A percentile compares a stretch with the other conserved stretches of the same genome.
phyloP scores from a whole-genome alignment of 768 basidiomycete species.

The Aureoboletus auriporus region DNA sequence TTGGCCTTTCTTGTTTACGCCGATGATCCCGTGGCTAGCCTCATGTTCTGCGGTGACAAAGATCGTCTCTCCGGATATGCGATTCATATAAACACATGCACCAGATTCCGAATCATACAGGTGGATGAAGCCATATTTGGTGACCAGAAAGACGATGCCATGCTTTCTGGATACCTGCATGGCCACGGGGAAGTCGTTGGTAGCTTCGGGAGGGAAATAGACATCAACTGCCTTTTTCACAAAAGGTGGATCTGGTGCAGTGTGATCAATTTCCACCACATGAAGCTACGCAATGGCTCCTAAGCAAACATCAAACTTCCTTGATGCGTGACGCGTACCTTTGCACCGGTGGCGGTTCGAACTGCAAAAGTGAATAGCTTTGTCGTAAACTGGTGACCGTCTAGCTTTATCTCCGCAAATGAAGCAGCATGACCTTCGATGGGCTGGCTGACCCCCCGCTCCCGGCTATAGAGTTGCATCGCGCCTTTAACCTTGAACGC shows the following conservation, averaged over 20 bases:
- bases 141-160: constrained; percentile 95
- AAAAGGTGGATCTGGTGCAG: constrained; percentile 88
- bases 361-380: constrained; percentile 96
- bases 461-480: constrained; percentile 95
- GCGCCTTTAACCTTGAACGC: constrained; percentile 99
- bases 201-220: constrained; percentile 97
- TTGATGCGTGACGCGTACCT: constrained; percentile 50
- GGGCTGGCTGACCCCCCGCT: constrained; percentile 91
- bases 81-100: constrained; percentile 99
- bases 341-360: constrained; percentile 94
- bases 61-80: constrained; percentile 98
- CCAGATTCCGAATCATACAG: constrained; percentile 97
- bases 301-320: constrained; percentile 5
- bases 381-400: constrained; percentile 79
- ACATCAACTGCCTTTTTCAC: constrained; percentile 98
- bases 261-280: constrained; percentile 97
- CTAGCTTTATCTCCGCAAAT: constrained; percentile 88
- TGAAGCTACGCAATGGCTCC: constrained; percentile 62
- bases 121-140: constrained; percentile 99
- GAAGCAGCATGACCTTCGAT: constrained; percentile 98
- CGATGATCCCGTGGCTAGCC: constrained; percentile 90
- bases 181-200: constrained; percentile 97
- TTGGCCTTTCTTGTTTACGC: constrained; percentile 99
- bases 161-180: constrained; percentile 99
- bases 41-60: constrained; percentile 98